Conservation (phyloP, 768 basidiomycete species). For the Sarcodon sp. region DNA sequence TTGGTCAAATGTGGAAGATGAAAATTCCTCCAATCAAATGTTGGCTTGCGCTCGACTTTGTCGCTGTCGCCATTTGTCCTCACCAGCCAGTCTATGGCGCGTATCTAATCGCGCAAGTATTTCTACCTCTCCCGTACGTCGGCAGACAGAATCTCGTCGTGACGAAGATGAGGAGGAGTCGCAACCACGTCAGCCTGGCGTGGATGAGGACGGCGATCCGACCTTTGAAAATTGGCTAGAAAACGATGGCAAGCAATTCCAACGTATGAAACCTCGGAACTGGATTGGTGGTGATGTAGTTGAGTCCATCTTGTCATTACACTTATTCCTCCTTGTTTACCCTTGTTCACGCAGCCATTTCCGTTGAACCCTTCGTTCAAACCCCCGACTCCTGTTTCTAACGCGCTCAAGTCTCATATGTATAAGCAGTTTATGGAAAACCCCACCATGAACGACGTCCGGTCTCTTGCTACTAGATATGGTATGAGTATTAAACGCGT, state of each 20-base stretch:
- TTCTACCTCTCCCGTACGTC: slow-evolving; percentile 4
- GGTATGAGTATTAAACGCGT: slow-evolving; percentile 67
- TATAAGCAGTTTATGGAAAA: slow-evolving; percentile 50
- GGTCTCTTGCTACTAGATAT: slow-evolving; percentile 46
- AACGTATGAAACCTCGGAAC: slow-evolving; percentile 33
- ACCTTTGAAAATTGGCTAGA: slow-evolving; percentile 24
- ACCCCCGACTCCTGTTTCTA: slow-evolving; percentile 67
- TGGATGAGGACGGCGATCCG: slow-evolving; percentile 3
- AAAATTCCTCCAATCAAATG: background rate
- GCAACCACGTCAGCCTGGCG: slow-evolving; percentile 6
- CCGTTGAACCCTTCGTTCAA: slow-evolving; percentile 77
- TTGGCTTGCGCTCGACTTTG: background rate
- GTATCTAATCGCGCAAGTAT: slow-evolving; percentile 1
- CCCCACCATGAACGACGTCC: slow-evolving; percentile 40
- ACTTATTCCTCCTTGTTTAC: slow-evolving; percentile 1
- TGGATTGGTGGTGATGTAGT: slow-evolving; percentile 54
- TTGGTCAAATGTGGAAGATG: background rate
- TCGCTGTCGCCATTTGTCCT: background rate
- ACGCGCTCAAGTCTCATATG: slow-evolving; percentile 39
- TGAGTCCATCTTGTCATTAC: slow-evolving; percentile 20
- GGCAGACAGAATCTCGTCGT: slow-evolving; percentile 2
- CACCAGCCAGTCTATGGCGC: slow-evolving; percentile 3
- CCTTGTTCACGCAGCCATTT: slow-evolving; percentile 49
- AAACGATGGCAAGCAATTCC: slow-evolving; percentile 27
- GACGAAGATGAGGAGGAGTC: slow-evolving; percentile 12